Base-by-base conservation (phyloP, 148 eudicot species). In the Euryodendron excelsum region DNA sequence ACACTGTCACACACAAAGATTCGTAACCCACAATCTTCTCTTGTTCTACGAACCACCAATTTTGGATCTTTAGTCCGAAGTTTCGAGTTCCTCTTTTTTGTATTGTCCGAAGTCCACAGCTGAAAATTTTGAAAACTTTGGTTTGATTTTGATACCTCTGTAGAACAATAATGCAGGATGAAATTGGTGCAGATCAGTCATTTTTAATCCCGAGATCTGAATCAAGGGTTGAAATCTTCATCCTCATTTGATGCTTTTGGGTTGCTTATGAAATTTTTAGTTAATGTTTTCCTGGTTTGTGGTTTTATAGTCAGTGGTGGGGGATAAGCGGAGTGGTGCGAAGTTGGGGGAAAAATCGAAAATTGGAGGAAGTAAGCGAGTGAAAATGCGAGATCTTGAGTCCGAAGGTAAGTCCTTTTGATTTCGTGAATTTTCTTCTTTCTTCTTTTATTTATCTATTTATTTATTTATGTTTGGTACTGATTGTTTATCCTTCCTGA, bases 341-440 rank as follows among this genome's bases (percentile, higher is more conserved):
- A 88, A 85, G 18, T 75, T 84, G 80, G 93, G 79, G 36, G 90
- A 83, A 59, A 85, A 87, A 33, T 81, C 81, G 28, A 85, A 88
- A 65, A 61, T 82, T 77, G 27, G 79, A 70, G 27, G 79, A 70
- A 77, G 73, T 1, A 92, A 90, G 78, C 84, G 85, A 72, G 84
- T 77, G 34, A 92, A 89, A 86, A 81, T 85, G 79, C 71, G 82
- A 68, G 92, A 90, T 88, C 90, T 89, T 77, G 87, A 86, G 47
- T 83, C 92, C 7, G 88, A 88, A 85, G 94, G 97, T 86, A 75
- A 74, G 23, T 41, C 44, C 15, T 67, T 79, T 60, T 39, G 9
- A 47, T 1, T n/a, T n/a, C n/a, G n/a, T n/a, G n/a, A n/a, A n/a
- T n/a, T n/a, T n/a, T n/a, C n/a, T 39, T n/a, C 13, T 77, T n/a